A percentile compares a stretch with the other conserved stretches of the same genome.
Evolutionary conservation across 2,329 filamentous ascomycete species (phyloP).

Genomic region (Myriangium duriaei): DNA sequence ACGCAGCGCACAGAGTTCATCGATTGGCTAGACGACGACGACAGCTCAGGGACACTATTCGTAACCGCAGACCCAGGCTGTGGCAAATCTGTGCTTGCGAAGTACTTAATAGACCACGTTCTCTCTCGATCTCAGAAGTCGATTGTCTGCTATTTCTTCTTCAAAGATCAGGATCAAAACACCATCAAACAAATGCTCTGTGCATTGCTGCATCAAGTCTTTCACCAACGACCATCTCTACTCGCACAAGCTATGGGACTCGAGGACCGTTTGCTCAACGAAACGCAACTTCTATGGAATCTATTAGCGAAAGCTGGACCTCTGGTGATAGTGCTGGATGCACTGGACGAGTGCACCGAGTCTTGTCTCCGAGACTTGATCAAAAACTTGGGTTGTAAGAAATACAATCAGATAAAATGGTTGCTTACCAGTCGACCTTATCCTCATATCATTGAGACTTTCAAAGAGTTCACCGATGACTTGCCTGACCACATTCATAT

Average conservation of each 20-base stretch:
- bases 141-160: slow-evolving; percentile 26
- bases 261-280: slow-evolving; percentile 13
- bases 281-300: slow-evolving; percentile 13
- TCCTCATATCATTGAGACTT: slow-evolving; percentile 7
- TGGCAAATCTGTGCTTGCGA: slow-evolving; percentile 29
- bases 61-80: slow-evolving; percentile 30
- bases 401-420: slow-evolving; percentile 13
- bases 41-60: slow-evolving; percentile 25
- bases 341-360: slow-evolving; percentile 18
- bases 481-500: no score
- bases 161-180: slow-evolving; percentile 25
- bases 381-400: slow-evolving; percentile 5
- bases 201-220: slow-evolving; percentile 28
- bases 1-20: slow-evolving; percentile 18
- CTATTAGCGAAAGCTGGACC: slow-evolving; percentile 10
- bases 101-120: slow-evolving; percentile 23
- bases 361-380: slow-evolving; percentile 12
- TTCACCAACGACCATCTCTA: slow-evolving; percentile 17
- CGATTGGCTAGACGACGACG: slow-evolving; percentile 16
- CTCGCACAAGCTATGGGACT: slow-evolving; percentile 17
- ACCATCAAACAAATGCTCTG: slow-evolving; percentile 21
- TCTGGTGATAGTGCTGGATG: slow-evolving; percentile 18
- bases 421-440: slow-evolving; percentile 14
- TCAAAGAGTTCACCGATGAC: not conserved
- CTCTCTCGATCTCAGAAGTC: no score